These are phyloP conservation scores for Acanthochlamys bracteata DNA, from an alignment of 106 monocot genomes.

Conservation along the genomic window DNA sequence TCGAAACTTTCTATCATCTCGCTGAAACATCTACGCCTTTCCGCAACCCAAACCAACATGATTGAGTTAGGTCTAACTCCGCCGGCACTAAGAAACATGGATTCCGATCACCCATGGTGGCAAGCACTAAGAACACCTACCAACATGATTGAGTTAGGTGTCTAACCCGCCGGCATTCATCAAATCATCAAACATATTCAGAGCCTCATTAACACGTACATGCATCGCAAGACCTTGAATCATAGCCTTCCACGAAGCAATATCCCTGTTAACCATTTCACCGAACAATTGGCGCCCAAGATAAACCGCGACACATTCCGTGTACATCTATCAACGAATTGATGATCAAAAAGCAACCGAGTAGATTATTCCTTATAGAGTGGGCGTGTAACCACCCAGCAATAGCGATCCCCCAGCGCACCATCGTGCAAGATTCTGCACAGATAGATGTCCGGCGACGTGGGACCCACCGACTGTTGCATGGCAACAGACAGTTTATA, in stretches of 20 bases:
- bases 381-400: slow-evolving; percentile 66
- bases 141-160: slow-evolving; percentile 76
- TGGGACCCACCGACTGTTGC: slow-evolving; percentile 17
- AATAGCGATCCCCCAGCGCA: slow-evolving; percentile 46
- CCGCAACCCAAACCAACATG: slow-evolving; percentile 22
- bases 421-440: slow-evolving; percentile 58
- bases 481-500: slow-evolving; percentile 44
- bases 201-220: slow-evolving; percentile 26
- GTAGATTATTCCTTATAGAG: slow-evolving; percentile 8
- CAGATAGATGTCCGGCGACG: slow-evolving; percentile 39
- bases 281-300: slow-evolving; percentile 59
- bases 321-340: slow-evolving; percentile 65
- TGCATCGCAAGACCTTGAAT: slow-evolving; percentile 55
- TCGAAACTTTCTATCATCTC: slow-evolving; percentile 15
- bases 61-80: too few species aligned
- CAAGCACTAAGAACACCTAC: slow-evolving; percentile 52
- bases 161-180: slow-evolving; percentile 8
- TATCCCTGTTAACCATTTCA: slow-evolving; percentile 39
- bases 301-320: slow-evolving; percentile 42
- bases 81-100: too few species aligned
- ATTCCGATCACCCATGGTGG: too few species aligned
- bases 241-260: slow-evolving; percentile 59
- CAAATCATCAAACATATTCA: slow-evolving; percentile 36
- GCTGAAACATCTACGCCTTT: slow-evolving; percentile 25
- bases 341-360: slow-evolving; percentile 38